These are phyloP conservation scores for Clitocybe nebularis DNA, from an alignment of 1,284 basidiomycete species.

Conservation along the genomic window DNA sequence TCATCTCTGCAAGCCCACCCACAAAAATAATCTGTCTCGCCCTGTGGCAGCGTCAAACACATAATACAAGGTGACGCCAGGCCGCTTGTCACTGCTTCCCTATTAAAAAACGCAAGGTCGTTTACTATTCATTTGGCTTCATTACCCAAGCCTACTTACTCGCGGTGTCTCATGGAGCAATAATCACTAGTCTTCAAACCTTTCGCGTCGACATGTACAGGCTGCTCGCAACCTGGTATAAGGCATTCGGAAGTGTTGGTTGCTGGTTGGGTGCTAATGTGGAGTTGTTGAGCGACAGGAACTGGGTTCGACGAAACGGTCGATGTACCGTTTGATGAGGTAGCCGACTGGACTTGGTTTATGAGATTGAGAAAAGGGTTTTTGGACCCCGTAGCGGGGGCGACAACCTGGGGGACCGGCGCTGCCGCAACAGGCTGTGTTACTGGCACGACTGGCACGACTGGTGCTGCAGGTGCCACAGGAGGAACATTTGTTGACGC, in stretches of 20 bases:
- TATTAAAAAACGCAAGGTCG: constrained; percentile 18
- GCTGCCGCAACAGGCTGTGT: constrained; percentile 16
- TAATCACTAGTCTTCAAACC: constrained; percentile 42
- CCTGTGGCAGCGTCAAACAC: constrained; percentile 48
- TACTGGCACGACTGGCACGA: constrained; percentile 11
- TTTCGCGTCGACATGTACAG: constrained; percentile 42
- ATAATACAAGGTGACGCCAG: constrained; percentile 46
- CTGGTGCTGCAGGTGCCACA: constrained; percentile 6
- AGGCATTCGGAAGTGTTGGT: constrained; percentile 36
- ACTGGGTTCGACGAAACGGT: constrained; percentile 17
- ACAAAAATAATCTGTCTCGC: constrained; percentile 50
- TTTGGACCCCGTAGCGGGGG: constrained; percentile 13
- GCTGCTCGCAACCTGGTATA: constrained; percentile 47
- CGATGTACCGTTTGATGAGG: constrained; percentile 20
- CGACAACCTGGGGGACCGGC: not conserved
- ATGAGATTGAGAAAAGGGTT: constrained; percentile 27
- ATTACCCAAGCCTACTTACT: constrained; percentile 32
- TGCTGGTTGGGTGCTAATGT: constrained; percentile 27
- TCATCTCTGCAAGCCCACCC: constrained; percentile 45
- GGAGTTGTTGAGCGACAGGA: constrained; percentile 23
- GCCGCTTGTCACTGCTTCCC: constrained; percentile 46
- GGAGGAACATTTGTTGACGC: constrained; percentile 13
- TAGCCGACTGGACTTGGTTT: constrained; percentile 8
- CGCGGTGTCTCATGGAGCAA: constrained; percentile 47
- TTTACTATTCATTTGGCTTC: constrained; percentile 3